phyloP scores from a whole-genome alignment of 129 eudicot species.

The Lactuca saligna region DNA sequence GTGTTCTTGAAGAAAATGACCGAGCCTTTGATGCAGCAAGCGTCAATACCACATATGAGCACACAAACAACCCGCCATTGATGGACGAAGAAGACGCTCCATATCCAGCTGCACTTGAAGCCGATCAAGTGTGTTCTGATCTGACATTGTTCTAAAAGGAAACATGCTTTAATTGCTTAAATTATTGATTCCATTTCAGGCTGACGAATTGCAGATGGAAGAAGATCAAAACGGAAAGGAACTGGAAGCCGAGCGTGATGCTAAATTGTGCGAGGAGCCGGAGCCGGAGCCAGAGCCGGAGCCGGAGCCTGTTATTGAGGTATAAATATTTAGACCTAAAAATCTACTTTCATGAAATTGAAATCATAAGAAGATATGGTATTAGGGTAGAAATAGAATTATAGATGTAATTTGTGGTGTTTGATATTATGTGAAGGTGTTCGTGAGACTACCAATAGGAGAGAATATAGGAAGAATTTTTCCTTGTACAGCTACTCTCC shows the following conservation, averaged over 20 bases:
- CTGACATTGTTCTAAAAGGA: background rate
- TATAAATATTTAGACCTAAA: conserved; percentile 10
- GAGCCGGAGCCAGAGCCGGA: conserved; percentile 74
- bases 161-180: conserved; percentile 1
- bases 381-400: no score
- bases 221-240: conserved; percentile 31
- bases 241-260: no score
- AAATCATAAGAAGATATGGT: background rate
- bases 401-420: background rate
- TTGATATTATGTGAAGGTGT: conserved; percentile 44
- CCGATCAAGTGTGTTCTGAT: conserved; percentile 57
- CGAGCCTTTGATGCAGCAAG: conserved; percentile 70
- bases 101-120: conserved; percentile 71
- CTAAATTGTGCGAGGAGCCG: conserved; percentile 31
- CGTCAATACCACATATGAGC: conserved; percentile 59
- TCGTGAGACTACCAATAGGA: conserved; percentile 84
- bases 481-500: conserved; percentile 47
- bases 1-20: conserved; percentile 69
- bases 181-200: no score
- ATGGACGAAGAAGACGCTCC: conserved; percentile 78
- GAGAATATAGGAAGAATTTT: conserved; percentile 75
- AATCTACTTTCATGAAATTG: no score
- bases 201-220: conserved; percentile 13
- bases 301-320: conserved; percentile 68
- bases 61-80: conserved; percentile 51